Percentiles rank a stretch among this genome's conserved stretches.
phyloP scores from a whole-genome alignment of 352 stramenopile species.

The Phytophthora europaea region DNA sequence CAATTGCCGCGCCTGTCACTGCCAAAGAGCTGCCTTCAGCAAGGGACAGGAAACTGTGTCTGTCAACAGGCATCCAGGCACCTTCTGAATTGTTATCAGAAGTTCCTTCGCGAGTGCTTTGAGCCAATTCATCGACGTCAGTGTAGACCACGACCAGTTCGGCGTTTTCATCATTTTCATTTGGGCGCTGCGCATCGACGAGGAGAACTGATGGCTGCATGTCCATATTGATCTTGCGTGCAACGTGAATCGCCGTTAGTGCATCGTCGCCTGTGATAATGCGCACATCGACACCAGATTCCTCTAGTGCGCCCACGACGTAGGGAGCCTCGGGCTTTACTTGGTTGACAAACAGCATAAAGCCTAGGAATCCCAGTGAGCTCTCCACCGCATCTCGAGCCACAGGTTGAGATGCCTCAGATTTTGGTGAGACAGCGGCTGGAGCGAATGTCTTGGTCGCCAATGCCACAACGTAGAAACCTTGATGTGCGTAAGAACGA shows the following conservation, averaged over 20 bases:
- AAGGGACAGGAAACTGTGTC: slow-evolving; percentile 59
- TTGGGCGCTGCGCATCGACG: slow-evolving; percentile 44
- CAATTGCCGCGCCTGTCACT: slow-evolving; percentile 69
- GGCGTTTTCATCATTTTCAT: slow-evolving; percentile 7
- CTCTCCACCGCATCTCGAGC: slow-evolving; percentile 84
- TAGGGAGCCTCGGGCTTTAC: slow-evolving; percentile 88
- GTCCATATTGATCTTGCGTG: slow-evolving; percentile 81
- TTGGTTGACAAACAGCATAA: slow-evolving; percentile 92
- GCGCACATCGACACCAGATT: slow-evolving; percentile 78
- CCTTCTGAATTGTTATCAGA: slow-evolving; percentile 20
- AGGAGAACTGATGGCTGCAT: slow-evolving; percentile 65
- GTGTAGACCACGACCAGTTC: slow-evolving; percentile 54
- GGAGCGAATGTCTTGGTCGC: slow-evolving; percentile 63
- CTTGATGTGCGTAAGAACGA: slow-evolving; percentile 75
- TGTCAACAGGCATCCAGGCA: slow-evolving; percentile 54
- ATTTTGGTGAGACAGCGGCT: slow-evolving; percentile 24
- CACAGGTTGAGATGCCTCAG: slow-evolving; percentile 54
- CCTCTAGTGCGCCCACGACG: slow-evolving; percentile 82
- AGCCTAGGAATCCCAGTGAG: slow-evolving; percentile 81
- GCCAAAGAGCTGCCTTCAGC: slow-evolving; percentile 73
- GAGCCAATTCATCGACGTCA: slow-evolving; percentile 67
- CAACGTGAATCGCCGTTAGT: slow-evolving; percentile 79
- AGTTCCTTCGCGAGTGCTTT: slow-evolving; percentile 33
- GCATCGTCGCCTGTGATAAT: slow-evolving; percentile 94
- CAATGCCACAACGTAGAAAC: slow-evolving; percentile 87